Evolutionary conservation across 441 rosid species (phyloP), one percentile per base, ranked within the genome.

Genomic region (Theobroma grandiflorum): DNA sequence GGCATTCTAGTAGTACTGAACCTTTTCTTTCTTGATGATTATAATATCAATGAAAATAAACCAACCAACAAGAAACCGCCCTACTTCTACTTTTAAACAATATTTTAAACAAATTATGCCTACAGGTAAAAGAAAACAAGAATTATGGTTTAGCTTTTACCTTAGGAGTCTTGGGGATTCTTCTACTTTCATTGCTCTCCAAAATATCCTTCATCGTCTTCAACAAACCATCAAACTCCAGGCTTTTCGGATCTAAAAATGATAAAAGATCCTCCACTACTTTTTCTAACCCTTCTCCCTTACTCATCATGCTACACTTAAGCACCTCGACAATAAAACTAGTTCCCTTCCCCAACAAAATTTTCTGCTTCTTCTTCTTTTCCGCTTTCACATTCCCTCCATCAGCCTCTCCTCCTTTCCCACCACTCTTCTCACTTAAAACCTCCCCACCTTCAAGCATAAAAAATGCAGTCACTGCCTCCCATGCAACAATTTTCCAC

Each of bases 141-240:
- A 82, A 6, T 58, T 2, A 22, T 20, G 63, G 20, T 18, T 72
- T 18, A 62, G 52, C 49, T 47, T 38, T 73, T 89, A 97, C 99
- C 98, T 97, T 95, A 4, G 98, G 94, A 79, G 94, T 90, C 91
- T 97, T 97, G 33, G 99, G 98, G 37, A 94, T 92, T 86, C 98
- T 91, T 83, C 97, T 89, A 82, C 91, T 91, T 82, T 97, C 97
- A 84, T 95, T 97, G 82, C 95, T 95, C 82, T 97, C 98, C 12
- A 94, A 90, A 63, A 95, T 86, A 47, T 94, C 98, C 80, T 92
- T 92, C 63, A 95, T 86, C 78, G 87, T 90, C 16, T 75, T 80
- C 80, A 88, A 80, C 55, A 95, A 83, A 79, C 57, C 65, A 85
- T 87, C 94, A 81, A 93, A 90, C 52, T 86, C 87, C 0, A 80